phyloP scores from a whole-genome alignment of 441 rosid species.

The Adansonia gregorii region DNA sequence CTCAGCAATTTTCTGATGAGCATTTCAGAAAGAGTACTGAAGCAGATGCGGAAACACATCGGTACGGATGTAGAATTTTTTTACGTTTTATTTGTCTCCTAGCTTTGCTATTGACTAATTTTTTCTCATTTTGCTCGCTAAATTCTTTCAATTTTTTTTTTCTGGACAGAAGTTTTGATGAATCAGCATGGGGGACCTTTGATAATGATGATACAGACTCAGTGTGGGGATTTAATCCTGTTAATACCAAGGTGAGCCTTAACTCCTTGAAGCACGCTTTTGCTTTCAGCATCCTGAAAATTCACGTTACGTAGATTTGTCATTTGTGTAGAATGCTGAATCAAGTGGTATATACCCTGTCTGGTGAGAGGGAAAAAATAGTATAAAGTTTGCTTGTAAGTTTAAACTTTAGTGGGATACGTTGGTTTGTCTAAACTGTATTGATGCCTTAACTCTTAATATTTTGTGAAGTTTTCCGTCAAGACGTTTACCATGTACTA shows the following conservation, averaged over 20 bases:
- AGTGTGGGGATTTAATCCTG: slow-evolving; percentile 82
- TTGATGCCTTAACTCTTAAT: background rate
- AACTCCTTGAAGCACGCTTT: slow-evolving; percentile 27
- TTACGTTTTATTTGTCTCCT: background rate
- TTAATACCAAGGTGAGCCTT: slow-evolving; percentile 66
- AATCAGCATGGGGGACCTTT: slow-evolving; percentile 92
- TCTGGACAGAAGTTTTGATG: slow-evolving; percentile 71
- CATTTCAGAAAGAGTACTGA: slow-evolving; percentile 61
- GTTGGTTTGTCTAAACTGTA: background rate
- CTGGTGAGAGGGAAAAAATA: slow-evolving; percentile 24
- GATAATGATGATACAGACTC: slow-evolving; percentile 92
- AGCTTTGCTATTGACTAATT: slow-evolving; percentile 17
- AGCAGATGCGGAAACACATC: slow-evolving; percentile 59
- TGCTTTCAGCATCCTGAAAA: slow-evolving; percentile 1
- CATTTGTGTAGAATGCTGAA: slow-evolving; percentile 2
- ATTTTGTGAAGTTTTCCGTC: background rate
- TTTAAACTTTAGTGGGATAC: too few relatives aligned
- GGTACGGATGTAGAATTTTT: slow-evolving; percentile 38
- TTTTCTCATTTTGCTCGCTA: slow-evolving; percentile 7
- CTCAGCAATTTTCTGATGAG: slow-evolving; percentile 63
- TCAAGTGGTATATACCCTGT: background rate
- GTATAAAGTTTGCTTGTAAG: slow-evolving; percentile 19
- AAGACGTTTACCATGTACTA: background rate
- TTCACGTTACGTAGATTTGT: slow-evolving; percentile 1
- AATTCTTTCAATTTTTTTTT: slow-evolving; percentile 13